Base-by-base conservation (phyloP, 345 rosid genomes). In the Alliaria petiolata region DNA sequence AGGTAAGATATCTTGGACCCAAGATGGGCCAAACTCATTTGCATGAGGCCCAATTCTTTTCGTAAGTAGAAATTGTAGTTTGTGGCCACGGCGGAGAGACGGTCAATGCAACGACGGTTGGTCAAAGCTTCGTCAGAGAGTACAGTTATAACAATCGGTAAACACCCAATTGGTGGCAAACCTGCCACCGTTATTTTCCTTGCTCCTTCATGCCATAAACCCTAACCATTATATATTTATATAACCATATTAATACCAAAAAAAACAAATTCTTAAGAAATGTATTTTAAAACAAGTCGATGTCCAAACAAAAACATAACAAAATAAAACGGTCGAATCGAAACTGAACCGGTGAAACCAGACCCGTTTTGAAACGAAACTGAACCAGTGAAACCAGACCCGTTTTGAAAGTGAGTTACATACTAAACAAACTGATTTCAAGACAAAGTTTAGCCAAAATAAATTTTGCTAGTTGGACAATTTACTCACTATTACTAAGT, bases 131-230 rank as follows among this genome's bases (percentile, higher is more conserved):
- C 42, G 4, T 50, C 20, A 16, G 93, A 85, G 64, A 78, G 65
- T 13, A 88, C 47, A 3, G 97, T 90, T 60, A 90, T 90, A 3
- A 90, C 80, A 14, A 77, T 57, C 4, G 97, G 98, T 75, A 93
- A 52, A 70, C 98, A 93, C 12, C 93, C 98, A 83, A 90, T 83
- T 7, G 96, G 97, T 43, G 96, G 86, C 14, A 90, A 76, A 6
- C 85, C 85, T 0, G 56, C 57, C 16, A 90, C 71, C 0, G 30
- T 8, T 7, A 93, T 71, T 34, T 46, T 84, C 67, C 85, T 59
- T 9, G 92, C 93, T 52, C 96, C 93, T 85, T 85, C 86, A 4
- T 79, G 66, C 80, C 79, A 72, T 53, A 88, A 79, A 35, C 62
- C 85, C 96, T 92, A 60, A 46, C 59, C 57, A 46, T n/a, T n/a